Evolutionary conservation across 345 rosid species (phyloP), one percentile per base, ranked within the genome.

Genomic region (Xanthoceras sorbifolium): DNA sequence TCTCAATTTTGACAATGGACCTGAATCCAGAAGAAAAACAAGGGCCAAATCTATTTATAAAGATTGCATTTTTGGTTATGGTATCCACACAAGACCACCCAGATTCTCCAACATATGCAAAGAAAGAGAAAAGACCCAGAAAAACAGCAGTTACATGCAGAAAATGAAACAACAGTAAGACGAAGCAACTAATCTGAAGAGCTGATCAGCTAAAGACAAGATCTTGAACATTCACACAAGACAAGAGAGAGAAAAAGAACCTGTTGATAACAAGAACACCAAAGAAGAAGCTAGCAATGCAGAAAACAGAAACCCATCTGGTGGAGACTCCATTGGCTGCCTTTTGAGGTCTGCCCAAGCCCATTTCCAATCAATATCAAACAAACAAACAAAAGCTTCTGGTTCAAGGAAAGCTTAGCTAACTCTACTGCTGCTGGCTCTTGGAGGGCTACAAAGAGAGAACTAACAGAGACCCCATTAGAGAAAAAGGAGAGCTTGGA

Each of bases 201-300:
- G 80, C 72, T 71, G 54, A 76, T 61, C 72, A 72, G 17, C 44
- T 64, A 34, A 79, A 79, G 80, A 67, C 79, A 83, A 83, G 91
- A 89, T 89, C 91, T 85, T 81, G 46, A 64, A 70, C 44, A 57
- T 36, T 23, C 54, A 76, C 23, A 64, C 6, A 68, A 26, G 54
- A 75, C 62, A 34, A 23, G 25, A 69, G 60, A 76, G 71, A 82
- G 69, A 15, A 23, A 69, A 18, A 64, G 48, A 64, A 87, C 97
- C 97, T 92, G 90, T 92, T 85, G 67, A 90, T 87, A 75, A 91
- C 85, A 84, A 90, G 82, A 82, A 85, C 86, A 28, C 93, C 93
- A 74, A 87, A 80, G 86, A 89, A 82, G 85, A 91, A 91, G 83
- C 93, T 91, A 72, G 88, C 90, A 83, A 85, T 84, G 91, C 92